Evolutionary conservation across 2,329 filamentous ascomycete genomes (phyloP).

Genomic region (Fusarium sp.): DNA sequence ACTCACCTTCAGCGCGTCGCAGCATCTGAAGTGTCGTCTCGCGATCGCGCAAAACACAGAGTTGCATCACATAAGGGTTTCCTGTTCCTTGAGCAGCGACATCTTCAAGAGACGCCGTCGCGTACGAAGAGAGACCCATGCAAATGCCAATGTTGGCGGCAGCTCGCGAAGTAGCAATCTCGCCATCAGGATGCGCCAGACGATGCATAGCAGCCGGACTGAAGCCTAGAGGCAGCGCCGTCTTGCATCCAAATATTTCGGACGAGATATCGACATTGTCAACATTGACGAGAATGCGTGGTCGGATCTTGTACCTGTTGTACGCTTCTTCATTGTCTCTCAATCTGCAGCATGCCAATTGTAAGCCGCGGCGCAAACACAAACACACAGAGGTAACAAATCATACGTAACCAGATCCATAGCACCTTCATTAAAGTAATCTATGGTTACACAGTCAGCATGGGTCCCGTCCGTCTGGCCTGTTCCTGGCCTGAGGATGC

Average conservation of each 20-base stretch:
- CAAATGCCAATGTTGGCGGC: slow-evolving; percentile 44
- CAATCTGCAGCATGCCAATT: slow-evolving; percentile 52
- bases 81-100: slow-evolving; percentile 31
- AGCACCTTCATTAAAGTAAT: slow-evolving; percentile 69
- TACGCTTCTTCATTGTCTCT: slow-evolving; percentile 65
- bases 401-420: slow-evolving; percentile 56
- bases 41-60: slow-evolving; percentile 39
- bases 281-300: slow-evolving; percentile 45
- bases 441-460: slow-evolving; percentile 39
- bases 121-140: slow-evolving; percentile 41
- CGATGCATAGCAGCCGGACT: slow-evolving; percentile 66
- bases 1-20: slow-evolving; percentile 35
- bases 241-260: slow-evolving; percentile 45
- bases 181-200: slow-evolving; percentile 65
- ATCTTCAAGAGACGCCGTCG: slow-evolving; percentile 39
- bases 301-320: slow-evolving; percentile 61
- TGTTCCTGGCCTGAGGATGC: neutral
- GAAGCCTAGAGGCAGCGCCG: slow-evolving; percentile 62
- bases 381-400: neutral
- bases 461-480: neutral
- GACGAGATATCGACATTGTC: slow-evolving; percentile 34
- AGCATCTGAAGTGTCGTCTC: slow-evolving; percentile 35
- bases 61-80: slow-evolving; percentile 42
- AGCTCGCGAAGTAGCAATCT: slow-evolving; percentile 61
- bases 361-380: neutral